phyloP scores from a whole-genome alignment of 2,329 filamentous ascomycete genomes.

The Aureobasidium sp. region DNA sequence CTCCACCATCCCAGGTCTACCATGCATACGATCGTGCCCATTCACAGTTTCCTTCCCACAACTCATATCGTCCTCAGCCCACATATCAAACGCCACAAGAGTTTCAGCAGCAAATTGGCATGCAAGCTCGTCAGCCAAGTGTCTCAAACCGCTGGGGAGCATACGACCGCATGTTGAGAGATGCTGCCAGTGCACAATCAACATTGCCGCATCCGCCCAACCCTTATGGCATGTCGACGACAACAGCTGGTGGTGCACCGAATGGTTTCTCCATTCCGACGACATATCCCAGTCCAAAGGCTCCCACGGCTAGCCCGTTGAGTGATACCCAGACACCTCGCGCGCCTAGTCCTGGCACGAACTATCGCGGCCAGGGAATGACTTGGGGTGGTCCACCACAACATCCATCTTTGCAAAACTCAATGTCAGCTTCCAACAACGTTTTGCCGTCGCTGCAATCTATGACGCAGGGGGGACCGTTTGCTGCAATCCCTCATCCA shows the following conservation, averaged over 20 bases:
- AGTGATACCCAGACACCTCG: constrained; percentile 12
- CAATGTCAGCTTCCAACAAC: not conserved
- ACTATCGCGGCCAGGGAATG: not conserved
- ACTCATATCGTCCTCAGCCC: constrained; percentile 18
- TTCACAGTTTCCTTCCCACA: not conserved
- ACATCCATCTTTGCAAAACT: not conserved
- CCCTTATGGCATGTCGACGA: not conserved
- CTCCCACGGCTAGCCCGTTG: constrained; percentile 26
- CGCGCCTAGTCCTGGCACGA: not conserved
- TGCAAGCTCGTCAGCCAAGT: constrained; percentile 22
- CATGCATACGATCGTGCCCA: constrained; percentile 12
- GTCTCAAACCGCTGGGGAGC: constrained; percentile 26
- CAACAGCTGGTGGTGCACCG: not conserved
- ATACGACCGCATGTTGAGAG: constrained; percentile 26
- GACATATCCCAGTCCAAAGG: constrained; percentile 22
- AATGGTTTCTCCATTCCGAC: not conserved
- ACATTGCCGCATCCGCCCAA: not conserved
- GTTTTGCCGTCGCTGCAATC: constrained; percentile 2
- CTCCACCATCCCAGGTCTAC: constrained; percentile 26
- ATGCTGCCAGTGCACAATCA: constrained; percentile 15
- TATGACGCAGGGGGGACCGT: not conserved
- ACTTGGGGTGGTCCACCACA: not conserved
- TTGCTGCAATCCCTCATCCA: not conserved
- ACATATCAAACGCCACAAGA: constrained; percentile 37
- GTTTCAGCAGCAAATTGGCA: constrained; percentile 33